Evolutionary conservation across 805 yeast genomes (phyloP), one percentile per base, ranked within the genome.

Genomic region (Saturnispora kantuleensis): DNA sequence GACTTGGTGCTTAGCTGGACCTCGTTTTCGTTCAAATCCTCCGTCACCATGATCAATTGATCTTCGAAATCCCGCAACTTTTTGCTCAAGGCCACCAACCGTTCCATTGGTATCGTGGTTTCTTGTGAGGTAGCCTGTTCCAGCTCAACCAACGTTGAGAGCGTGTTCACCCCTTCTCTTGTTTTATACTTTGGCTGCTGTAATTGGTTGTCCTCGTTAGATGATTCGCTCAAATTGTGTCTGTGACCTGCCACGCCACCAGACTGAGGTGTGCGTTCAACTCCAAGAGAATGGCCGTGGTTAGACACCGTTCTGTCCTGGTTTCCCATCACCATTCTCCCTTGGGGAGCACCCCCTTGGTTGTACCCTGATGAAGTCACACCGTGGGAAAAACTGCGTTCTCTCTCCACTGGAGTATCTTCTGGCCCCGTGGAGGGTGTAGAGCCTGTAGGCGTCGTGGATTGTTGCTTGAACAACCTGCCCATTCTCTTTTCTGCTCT

Each of bases 401-500:
- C 34, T 28, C 41, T 38, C 17, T 38, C 41, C 10, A 30, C 18
- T 4, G 31, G 31, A 6, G 41, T 21, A 5, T 21, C 26, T 21
- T 21, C 26, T 21, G 26, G 9, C 28, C 41, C 16, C 21, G n/a
- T 16, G 37, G 42, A 12, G 11, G 26, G 13, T 41, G 44, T 28
- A 17, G 45, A 21, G n/a, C 36, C 29, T 30, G 47, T 5, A 39
- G 45, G 17, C 30, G 43, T 16, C 11, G 37, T n/a, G 12, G 37
- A 34, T 1, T 57, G 46, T 34, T 53, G 62, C 41, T 61, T 58
- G 45, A 62, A 62, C 12, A 62, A 45, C 16, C 66, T 49, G 0
- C 65, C 66, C 63, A 58, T 60, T 28, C 66, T 50, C 39, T 61
- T 62, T 36, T 62, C 66, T 4, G 66, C 66, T 31, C 63, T 38